Conservation (phyloP, 2,329 filamentous ascomycete genomes). For the Plectosphaerella plurivora region DNA sequence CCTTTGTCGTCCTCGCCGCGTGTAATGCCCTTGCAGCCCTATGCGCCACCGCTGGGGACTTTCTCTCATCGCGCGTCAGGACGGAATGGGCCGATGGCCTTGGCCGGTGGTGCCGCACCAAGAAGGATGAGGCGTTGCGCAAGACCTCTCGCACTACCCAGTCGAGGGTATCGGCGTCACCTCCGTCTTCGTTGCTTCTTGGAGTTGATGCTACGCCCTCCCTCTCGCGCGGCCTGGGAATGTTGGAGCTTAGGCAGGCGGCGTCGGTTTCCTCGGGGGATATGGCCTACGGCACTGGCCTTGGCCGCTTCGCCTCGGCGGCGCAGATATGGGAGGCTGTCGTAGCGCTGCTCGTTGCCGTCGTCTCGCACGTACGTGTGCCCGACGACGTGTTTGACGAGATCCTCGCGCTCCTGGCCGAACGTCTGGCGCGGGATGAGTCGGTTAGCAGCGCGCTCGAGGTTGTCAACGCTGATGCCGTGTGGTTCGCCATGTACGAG, state of each 20-base stretch:
- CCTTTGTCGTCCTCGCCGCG: conserved; percentile 65
- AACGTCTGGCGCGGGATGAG: conserved; percentile 39
- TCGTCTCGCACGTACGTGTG: conserved; percentile 61
- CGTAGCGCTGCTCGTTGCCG: conserved; percentile 50
- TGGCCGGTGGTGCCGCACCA: conserved; percentile 40
- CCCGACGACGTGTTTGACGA: conserved; percentile 69
- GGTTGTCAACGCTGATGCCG: conserved; percentile 65
- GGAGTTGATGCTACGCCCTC: conserved; percentile 15
- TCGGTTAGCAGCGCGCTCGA: conserved; percentile 57
- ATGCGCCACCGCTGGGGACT: conserved; percentile 71
- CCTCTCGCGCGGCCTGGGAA: conserved; percentile 17
- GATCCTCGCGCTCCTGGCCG: conserved; percentile 57
- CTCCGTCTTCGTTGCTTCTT: not conserved
- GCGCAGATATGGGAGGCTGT: conserved; percentile 62
- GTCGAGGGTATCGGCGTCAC: not conserved
- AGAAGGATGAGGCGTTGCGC: conserved; percentile 30
- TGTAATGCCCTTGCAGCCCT: conserved; percentile 65
- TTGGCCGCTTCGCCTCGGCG: conserved; percentile 57
- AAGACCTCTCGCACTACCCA: not conserved
- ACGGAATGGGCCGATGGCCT: conserved; percentile 63
- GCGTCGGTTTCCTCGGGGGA: not conserved
- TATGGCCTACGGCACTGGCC: conserved; percentile 22
- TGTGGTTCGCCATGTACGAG: conserved; percentile 64
- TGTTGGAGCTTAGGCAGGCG: conserved; percentile 14
- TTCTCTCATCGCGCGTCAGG: conserved; percentile 71